Base-by-base conservation (phyloP, 83 land plant species). In the Thuja plicata region DNA sequence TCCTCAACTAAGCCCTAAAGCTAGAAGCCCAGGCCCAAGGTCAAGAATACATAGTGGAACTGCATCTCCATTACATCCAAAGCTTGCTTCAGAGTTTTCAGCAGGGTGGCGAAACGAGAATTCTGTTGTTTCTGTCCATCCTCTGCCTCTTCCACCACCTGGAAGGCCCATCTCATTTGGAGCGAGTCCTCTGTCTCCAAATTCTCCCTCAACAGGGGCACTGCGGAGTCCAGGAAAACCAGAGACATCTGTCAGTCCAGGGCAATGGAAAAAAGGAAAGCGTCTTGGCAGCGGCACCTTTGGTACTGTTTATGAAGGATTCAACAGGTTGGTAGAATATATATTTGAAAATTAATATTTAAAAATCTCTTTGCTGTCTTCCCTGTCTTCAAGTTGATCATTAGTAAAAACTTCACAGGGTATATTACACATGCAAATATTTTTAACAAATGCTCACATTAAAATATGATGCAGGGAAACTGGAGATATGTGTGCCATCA, bases 251-350 rank as follows among this genome's bases (percentile, higher is more conserved):
- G 86, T 91, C 50, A 78, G 87, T 88, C 88, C 91, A 48, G 88
- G 80, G 89, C 93, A 92, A 60, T 96, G 97, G 97, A 87, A 90
- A 70, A 94, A 96, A 71, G 95, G 95, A 88, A 92, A 91, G 91
- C 94, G 94, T 17, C 92, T 96, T 91, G 98, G 98, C 55, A 91
- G 96, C 86, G 98, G 98, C 40, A 93, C 96, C 35, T 96, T 95
- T 91, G 98, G 96, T 50, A 92, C 91, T 88, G 98, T 96, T 52
- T 96, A 94, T 90, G 91, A 89, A 82, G 98, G 97, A 46, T 93
- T 92, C 40, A 93, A 94, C 88, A 82, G 95, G 97, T 96, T 89
- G 83, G 71, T 55, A 70, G 30, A 74, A 74, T 74, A 74, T 74
- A 32, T 74, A 74, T 74, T 74, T 24, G n/a, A 13, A 74, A 34